These are phyloP conservation scores for Fusarium sulawesiense DNA, from an alignment of 2,329 filamentous ascomycete genomes.

Conservation along the genomic window DNA sequence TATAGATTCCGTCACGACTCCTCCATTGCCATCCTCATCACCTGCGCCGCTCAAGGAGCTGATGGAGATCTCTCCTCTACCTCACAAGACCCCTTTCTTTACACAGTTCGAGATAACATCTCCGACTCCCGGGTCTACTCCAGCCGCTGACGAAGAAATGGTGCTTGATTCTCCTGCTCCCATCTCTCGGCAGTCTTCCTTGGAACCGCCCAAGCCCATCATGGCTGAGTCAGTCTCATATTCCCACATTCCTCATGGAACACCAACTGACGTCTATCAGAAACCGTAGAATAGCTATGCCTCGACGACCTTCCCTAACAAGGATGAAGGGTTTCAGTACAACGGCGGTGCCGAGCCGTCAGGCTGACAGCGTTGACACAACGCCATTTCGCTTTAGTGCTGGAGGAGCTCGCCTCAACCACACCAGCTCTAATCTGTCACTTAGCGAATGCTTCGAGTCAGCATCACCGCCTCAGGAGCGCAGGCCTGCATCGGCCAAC, in stretches of 20 bases:
- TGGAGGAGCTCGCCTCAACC: constrained; percentile 47
- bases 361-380: constrained; percentile 70
- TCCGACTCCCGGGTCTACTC: constrained; percentile 71
- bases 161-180: constrained; percentile 68
- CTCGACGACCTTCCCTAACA: constrained; percentile 79
- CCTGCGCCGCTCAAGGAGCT: constrained; percentile 85
- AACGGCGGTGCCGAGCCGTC: constrained; percentile 70
- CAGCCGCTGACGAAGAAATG: constrained; percentile 60
- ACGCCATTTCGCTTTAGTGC: constrained; percentile 80
- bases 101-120: constrained; percentile 75
- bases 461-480: constrained; percentile 79
- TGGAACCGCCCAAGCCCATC: constrained; percentile 62
- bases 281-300: constrained; percentile 74
- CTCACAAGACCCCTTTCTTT: constrained; percentile 82
- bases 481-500: constrained; percentile 69
- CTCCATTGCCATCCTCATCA: constrained; percentile 84
- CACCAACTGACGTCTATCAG: constrained; percentile 41
- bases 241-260: constrained; percentile 30
- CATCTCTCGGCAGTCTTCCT: constrained; percentile 58
- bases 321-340: constrained; percentile 81
- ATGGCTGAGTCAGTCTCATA: constrained; percentile 63
- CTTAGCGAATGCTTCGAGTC: constrained; percentile 82
- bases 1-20: constrained; percentile 81
- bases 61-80: constrained; percentile 95
- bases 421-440: constrained; percentile 62